Evolutionary conservation across 1,139 yeast genomes (phyloP).

Genomic region (Kazachstania sp.): DNA sequence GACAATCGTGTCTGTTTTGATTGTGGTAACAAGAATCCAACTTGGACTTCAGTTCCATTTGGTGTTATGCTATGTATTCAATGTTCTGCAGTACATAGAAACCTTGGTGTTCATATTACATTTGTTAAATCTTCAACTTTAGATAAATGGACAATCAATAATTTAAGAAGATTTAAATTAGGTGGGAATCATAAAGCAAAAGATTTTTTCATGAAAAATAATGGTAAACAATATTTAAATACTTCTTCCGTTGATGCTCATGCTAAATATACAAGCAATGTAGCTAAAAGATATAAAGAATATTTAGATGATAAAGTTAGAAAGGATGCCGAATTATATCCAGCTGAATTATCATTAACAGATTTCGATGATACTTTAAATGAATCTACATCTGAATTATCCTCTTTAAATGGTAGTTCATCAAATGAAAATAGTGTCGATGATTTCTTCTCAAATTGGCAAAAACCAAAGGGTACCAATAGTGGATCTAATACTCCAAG

Average conservation of each 20-base stretch:
- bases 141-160: constrained; percentile 88
- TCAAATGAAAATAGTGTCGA: constrained; percentile 48
- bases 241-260: constrained; percentile 49
- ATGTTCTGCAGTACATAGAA: constrained; percentile 95
- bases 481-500: constrained; percentile 14
- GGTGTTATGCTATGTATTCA: constrained; percentile 91
- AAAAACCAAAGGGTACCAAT: constrained; percentile 48
- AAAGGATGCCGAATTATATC: constrained; percentile 60
- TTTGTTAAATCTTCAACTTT: constrained; percentile 88
- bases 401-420: constrained; percentile 27
- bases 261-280: constrained; percentile 70
- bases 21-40: constrained; percentile 89
- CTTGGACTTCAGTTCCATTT: constrained; percentile 96
- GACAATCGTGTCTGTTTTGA: constrained; percentile 87
- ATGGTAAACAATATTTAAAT: constrained; percentile 61
- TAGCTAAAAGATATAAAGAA: constrained; percentile 71
- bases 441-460: constrained; percentile 90
- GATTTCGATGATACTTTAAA: constrained; percentile 42
- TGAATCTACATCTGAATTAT: constrained; percentile 28
- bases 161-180: constrained; percentile 78
- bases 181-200: constrained; percentile 88
- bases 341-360: constrained; percentile 55
- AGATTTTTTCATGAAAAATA: constrained; percentile 74
- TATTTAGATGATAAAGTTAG: constrained; percentile 63
- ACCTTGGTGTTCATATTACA: constrained; percentile 91